Evolutionary conservation across 768 basidiomycete genomes (phyloP).

Genomic region (Leccinum subgranulosum): DNA sequence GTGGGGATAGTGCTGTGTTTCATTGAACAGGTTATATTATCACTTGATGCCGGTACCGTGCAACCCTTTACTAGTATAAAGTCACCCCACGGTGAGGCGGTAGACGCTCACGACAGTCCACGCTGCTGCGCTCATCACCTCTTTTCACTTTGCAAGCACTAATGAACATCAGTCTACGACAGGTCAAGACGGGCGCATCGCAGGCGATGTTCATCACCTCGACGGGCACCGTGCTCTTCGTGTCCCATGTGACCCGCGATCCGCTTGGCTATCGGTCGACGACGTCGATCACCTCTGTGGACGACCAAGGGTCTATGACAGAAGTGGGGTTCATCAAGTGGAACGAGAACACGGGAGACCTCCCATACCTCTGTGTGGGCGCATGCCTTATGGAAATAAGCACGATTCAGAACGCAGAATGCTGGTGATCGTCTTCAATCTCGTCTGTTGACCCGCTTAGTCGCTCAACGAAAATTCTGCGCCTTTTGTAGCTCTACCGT

Average conservation of each 20-base stretch:
- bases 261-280: background rate
- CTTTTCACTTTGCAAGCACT: background rate
- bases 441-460: background rate
- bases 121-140: background rate
- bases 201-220: slow-evolving; percentile 16
- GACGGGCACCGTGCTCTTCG: slow-evolving; percentile 15
- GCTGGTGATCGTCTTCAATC: background rate
- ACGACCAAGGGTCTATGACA: slow-evolving; percentile 2
- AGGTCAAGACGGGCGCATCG: slow-evolving; percentile 6
- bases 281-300: slow-evolving; percentile 13
- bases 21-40: background rate
- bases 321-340: slow-evolving; percentile 17
- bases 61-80: background rate
- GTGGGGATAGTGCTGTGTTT: slow-evolving; percentile 1
- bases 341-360: slow-evolving; percentile 1
- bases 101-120: background rate
- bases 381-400: slow-evolving; percentile 1
- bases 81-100: background rate
- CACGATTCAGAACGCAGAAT: background rate
- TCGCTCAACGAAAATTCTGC: background rate
- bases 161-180: slow-evolving; percentile 22
- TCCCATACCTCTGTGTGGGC: slow-evolving; percentile 1
- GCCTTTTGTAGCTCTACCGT: slow-evolving; percentile 3
- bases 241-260: slow-evolving; percentile 1
- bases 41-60: background rate